These are phyloP conservation scores for Pseudevernia furfuracea DNA, from an alignment of 495 filamentous ascomycete species.

Conservation along the genomic window DNA sequence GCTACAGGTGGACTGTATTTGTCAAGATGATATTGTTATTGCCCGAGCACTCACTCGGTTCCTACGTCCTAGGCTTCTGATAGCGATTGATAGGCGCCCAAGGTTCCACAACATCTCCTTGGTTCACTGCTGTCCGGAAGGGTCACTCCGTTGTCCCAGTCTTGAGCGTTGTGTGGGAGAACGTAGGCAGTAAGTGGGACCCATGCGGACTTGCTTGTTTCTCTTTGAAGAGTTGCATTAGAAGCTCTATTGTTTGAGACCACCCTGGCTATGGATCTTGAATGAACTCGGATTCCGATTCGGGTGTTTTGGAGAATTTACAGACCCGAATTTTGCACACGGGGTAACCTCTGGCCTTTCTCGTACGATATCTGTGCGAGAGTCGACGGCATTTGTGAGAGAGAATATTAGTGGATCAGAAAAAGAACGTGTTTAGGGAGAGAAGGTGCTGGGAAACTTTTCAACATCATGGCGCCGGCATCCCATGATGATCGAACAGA, in stretches of 20 bases:
- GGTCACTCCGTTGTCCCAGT: not conserved
- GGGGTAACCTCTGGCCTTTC: not conserved
- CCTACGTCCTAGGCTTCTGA: not conserved
- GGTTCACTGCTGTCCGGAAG: not conserved
- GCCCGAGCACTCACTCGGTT: not conserved
- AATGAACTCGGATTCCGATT: not conserved
- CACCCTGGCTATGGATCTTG: not conserved
- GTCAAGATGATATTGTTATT: not conserved
- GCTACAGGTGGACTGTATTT: not conserved
- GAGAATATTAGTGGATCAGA: not conserved
- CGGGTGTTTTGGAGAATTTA: not conserved
- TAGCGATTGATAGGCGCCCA: not conserved
- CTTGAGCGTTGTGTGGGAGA: not conserved
- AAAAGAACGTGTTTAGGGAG: not conserved
- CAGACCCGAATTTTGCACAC: not conserved
- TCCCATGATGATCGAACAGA: too few species aligned
- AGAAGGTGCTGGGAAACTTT: not conserved
- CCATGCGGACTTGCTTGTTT: not conserved
- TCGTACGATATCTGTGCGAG: not conserved
- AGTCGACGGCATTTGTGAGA: not conserved
- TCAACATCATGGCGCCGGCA: not conserved
- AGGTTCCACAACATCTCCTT: not conserved
- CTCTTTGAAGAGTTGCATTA: not conserved
- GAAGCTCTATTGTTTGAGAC: not conserved
- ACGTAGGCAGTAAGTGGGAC: not conserved